These are phyloP conservation scores for Austroboletus novae-zelandiae DNA, from an alignment of 1,284 basidiomycete species.

Conservation along the genomic window DNA sequence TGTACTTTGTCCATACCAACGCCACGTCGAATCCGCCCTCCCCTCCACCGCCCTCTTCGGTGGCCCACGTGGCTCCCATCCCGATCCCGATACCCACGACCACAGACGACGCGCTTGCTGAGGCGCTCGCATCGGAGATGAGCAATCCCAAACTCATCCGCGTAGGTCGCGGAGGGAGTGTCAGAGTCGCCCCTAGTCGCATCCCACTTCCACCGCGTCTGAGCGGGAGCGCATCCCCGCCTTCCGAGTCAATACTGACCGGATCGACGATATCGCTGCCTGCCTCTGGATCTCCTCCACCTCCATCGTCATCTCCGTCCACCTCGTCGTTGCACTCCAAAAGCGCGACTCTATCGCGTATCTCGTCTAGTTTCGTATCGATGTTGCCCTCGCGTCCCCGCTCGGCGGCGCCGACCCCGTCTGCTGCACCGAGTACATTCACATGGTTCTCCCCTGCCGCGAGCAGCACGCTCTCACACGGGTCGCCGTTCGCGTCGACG, in stretches of 20 bases:
- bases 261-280: conserved; percentile 13
- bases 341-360: conserved; percentile 26
- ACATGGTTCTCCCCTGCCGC: conserved; percentile 3
- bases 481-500: conserved; percentile 58
- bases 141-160: conserved; percentile 9
- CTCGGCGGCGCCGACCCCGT: neutral
- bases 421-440: conserved; percentile 4
- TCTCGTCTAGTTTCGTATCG: conserved; percentile 30
- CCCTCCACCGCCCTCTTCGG: neutral
- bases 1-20: conserved; percentile 46
- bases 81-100: conserved; percentile 1
- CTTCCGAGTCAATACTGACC: conserved; percentile 13
- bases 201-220: conserved; percentile 25
- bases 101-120: conserved; percentile 19
- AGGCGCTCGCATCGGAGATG: conserved; percentile 21
- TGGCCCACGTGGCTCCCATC: neutral
- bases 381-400: conserved; percentile 23
- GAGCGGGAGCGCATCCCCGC: conserved; percentile 21
- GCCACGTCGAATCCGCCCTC: neutral
- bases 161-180: conserved; percentile 8
- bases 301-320: neutral
- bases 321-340: conserved; percentile 9
- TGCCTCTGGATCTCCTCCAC: conserved; percentile 3
- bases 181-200: conserved; percentile 17
- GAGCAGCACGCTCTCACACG: conserved; percentile 36